Percentiles rank a stretch among this genome's conserved stretches.
These are phyloP conservation scores for Podosphaera aphanis DNA, from an alignment of 2,329 filamentous ascomycete genomes.

Conservation along the genomic window DNA sequence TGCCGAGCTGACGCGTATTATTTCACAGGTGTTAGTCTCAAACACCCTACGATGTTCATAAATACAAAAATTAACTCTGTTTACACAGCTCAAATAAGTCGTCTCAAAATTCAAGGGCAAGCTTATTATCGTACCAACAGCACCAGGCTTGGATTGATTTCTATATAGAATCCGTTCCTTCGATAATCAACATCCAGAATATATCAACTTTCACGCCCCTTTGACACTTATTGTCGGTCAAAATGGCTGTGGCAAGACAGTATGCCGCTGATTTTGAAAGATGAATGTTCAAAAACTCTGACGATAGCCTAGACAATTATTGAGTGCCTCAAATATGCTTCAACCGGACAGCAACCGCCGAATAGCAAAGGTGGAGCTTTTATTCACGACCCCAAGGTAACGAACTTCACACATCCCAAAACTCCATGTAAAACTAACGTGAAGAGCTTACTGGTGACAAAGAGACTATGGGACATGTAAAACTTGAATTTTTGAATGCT, in stretches of 20 bases:
- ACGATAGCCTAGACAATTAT: conserved; percentile 49
- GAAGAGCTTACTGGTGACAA: conserved; percentile 53
- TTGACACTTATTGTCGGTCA: conserved; percentile 90
- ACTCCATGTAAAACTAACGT: conserved; percentile 4
- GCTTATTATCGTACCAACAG: neutral
- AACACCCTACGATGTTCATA: too few species aligned
- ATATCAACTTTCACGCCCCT: conserved; percentile 70
- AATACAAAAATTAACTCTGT: too few species aligned
- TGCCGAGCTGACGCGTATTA: too few species aligned
- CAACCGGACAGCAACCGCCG: conserved; percentile 76
- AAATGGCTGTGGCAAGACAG: conserved; percentile 92
- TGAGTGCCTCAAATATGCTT: conserved; percentile 94
- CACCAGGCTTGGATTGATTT: neutral
- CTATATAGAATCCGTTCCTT: conserved; percentile 55
- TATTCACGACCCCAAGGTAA: conserved; percentile 82
- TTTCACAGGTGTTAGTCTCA: too few species aligned
- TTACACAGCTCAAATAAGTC: conserved; percentile 1
- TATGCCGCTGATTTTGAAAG: conserved; percentile 13
- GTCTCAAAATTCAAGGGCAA: conserved; percentile 2
- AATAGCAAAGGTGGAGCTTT: conserved; percentile 78
- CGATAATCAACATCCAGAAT: conserved; percentile 48
- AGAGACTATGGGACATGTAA: conserved; percentile 76
- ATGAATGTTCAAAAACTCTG: neutral
- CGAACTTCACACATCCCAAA: conserved; percentile 1
- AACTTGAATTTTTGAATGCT: conserved; percentile 63